Evolutionary conservation across 2,329 filamentous ascomycete species (phyloP).

Genomic region (Neonectria neomacrospora): DNA sequence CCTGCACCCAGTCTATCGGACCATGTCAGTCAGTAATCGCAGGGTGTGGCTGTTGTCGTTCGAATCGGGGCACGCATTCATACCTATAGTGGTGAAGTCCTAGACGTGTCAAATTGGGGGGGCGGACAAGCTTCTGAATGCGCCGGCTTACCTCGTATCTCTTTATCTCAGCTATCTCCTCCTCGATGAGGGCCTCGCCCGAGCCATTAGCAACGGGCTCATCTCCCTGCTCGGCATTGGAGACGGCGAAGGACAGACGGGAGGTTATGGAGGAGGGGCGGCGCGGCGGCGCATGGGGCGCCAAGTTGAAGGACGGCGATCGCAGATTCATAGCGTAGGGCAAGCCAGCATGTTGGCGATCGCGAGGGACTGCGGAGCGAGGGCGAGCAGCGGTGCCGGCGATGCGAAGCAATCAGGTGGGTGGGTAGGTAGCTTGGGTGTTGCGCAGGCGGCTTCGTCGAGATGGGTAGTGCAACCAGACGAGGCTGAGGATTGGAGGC

Average conservation of each 20-base stretch:
- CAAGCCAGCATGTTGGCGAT: conserved; percentile 53
- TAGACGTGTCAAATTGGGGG: conserved; percentile 37
- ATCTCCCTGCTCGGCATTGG: conserved; percentile 71
- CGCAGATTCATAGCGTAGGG: conserved; percentile 59
- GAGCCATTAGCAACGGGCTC: conserved; percentile 59
- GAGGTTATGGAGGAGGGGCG: conserved; percentile 71
- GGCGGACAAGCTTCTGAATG: conserved; percentile 40
- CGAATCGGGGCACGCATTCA: conserved; percentile 34
- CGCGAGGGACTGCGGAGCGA: conserved; percentile 7
- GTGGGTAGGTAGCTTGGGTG: no score
- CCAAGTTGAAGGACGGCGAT: conserved; percentile 62
- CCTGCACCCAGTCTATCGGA: conserved; percentile 89
- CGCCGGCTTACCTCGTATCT: conserved; percentile 78
- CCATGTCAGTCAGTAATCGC: conserved; percentile 47
- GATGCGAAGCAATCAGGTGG: not conserved
- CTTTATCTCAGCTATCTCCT: conserved; percentile 98
- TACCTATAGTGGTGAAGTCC: conserved; percentile 95
- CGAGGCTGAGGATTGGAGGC: not conserved
- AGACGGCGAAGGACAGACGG: conserved; percentile 75
- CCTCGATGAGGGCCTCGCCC: conserved; percentile 79
- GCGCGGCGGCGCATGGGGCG: conserved; percentile 52
- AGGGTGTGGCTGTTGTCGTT: conserved; percentile 7
- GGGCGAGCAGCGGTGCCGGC: conserved; percentile 11
- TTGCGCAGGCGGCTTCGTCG: not conserved
- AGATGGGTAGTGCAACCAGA: not conserved